phyloP scores from a whole-genome alignment of 1,284 basidiomycete genomes.

The Tilletia walkeri region DNA sequence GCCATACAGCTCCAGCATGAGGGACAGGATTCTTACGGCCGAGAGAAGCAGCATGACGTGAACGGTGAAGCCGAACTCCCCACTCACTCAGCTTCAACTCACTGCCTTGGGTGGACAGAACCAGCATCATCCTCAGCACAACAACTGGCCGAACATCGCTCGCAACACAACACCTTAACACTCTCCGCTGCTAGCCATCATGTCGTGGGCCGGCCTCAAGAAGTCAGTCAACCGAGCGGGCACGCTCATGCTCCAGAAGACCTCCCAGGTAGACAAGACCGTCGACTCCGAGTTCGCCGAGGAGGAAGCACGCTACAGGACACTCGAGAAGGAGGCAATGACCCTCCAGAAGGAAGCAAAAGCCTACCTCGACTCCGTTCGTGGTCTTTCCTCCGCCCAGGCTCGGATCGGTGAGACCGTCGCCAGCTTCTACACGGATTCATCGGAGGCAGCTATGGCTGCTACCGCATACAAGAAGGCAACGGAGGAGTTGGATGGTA shows the following conservation, averaged over 20 bases:
- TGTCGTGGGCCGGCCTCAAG: constrained; percentile 69
- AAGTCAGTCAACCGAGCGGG: constrained; percentile 89
- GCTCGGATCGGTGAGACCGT: constrained; percentile 91
- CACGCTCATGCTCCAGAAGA: constrained; percentile 72
- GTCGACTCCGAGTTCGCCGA: constrained; percentile 90
- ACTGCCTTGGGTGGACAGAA: background rate
- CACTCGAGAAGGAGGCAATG: constrained; percentile 64
- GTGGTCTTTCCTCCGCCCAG: constrained; percentile 64
- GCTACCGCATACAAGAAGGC: constrained; percentile 93
- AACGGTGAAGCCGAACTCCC: background rate
- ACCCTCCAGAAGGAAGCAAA: constrained; percentile 93
- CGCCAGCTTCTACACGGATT: constrained; percentile 78
- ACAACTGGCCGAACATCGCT: background rate
- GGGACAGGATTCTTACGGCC: background rate
- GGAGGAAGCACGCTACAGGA: constrained; percentile 84
- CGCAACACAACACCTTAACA: background rate
- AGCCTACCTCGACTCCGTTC: constrained; percentile 87
- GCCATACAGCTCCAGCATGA: no score
- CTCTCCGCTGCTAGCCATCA: constrained; percentile 22
- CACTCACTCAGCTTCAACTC: constrained; percentile 1
- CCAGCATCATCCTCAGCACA: background rate
- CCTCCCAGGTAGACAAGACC: constrained; percentile 92
- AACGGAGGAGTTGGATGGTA: constrained; percentile 87
- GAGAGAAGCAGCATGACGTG: background rate
- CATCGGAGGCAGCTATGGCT: constrained; percentile 78